Conservation (phyloP, 495 filamentous ascomycete species). For the Halenospora varia region DNA sequence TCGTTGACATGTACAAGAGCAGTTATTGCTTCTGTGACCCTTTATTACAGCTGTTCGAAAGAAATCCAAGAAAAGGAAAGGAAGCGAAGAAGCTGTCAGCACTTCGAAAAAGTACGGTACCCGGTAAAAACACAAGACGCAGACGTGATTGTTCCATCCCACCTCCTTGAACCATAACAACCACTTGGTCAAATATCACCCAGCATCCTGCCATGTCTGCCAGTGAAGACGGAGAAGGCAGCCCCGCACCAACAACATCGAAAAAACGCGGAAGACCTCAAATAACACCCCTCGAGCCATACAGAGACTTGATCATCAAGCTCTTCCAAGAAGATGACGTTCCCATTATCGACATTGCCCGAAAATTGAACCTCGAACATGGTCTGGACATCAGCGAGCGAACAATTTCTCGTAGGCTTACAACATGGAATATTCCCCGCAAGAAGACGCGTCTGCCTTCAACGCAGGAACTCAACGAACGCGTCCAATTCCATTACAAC, state of each 20-base stretch:
- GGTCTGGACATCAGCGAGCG: slow-evolving; percentile 22
- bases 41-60: too few species aligned
- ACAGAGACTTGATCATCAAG: slow-evolving; percentile 20
- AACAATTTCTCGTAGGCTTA: slow-evolving; percentile 22
- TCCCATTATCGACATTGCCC: slow-evolving; percentile 21
- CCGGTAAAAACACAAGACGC: too few species aligned
- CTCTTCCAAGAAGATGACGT: slow-evolving; percentile 19
- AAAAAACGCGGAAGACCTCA: slow-evolving; percentile 20
- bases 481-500: slow-evolving; percentile 20
- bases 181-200: slow-evolving; percentile 12
- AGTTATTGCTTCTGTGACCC: too few species aligned
- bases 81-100: too few species aligned
- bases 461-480: slow-evolving; percentile 14
- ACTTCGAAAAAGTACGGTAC: too few species aligned
- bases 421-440: slow-evolving; percentile 21
- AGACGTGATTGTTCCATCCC: too few species aligned
- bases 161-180: slow-evolving; percentile 18
- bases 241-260: not conserved
- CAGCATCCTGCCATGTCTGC: slow-evolving; percentile 12
- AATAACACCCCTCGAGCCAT: slow-evolving; percentile 18
- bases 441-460: slow-evolving; percentile 16
- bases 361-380: slow-evolving; percentile 19
- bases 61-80: too few species aligned
- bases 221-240: slow-evolving; percentile 3
- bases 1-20: too few species aligned